A percentile compares a stretch with the other conserved stretches of the same genome.
phyloP scores from a whole-genome alignment of 306 rosid species.

The Glycine soja region DNA sequence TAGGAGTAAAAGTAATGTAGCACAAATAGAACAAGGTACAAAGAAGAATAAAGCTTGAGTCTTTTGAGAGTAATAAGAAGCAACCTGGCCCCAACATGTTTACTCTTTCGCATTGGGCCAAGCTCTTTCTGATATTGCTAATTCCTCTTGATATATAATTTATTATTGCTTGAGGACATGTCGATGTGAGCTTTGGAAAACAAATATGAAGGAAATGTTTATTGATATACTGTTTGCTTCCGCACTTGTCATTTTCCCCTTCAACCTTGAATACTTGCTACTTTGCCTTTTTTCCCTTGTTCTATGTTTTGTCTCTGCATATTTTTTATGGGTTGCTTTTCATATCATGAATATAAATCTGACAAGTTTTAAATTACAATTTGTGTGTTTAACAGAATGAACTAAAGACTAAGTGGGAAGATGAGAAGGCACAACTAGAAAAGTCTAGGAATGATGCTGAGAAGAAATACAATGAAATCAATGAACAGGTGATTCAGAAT shows the following conservation, averaged over 20 bases:
- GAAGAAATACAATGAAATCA: conserved; percentile 75
- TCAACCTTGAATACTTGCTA: background rate
- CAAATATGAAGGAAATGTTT: background rate
- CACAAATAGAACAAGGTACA: too few relatives aligned
- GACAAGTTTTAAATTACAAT: conserved; percentile 6
- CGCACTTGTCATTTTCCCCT: background rate
- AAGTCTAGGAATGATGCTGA: conserved; percentile 71
- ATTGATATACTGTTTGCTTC: conserved; percentile 4
- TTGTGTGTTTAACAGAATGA: conserved; percentile 60
- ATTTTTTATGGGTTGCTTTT: background rate
- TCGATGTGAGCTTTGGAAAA: background rate
- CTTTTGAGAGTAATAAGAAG: too few relatives aligned
- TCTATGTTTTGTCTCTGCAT: background rate
- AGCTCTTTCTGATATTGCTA: too few relatives aligned
- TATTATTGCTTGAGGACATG: background rate
- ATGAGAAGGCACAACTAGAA: conserved; percentile 63
- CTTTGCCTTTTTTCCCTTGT: background rate
- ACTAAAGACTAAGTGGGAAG: conserved; percentile 78
- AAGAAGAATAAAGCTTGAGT: too few relatives aligned
- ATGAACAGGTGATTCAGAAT: conserved; percentile 79
- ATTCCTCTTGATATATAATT: too few relatives aligned
- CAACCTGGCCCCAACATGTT: too few relatives aligned
- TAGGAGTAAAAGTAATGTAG: too few relatives aligned
- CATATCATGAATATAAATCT: background rate
- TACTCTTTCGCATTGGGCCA: too few relatives aligned